Conservation (phyloP, 2,329 filamentous ascomycete species). For the Diaporthe eres region DNA sequence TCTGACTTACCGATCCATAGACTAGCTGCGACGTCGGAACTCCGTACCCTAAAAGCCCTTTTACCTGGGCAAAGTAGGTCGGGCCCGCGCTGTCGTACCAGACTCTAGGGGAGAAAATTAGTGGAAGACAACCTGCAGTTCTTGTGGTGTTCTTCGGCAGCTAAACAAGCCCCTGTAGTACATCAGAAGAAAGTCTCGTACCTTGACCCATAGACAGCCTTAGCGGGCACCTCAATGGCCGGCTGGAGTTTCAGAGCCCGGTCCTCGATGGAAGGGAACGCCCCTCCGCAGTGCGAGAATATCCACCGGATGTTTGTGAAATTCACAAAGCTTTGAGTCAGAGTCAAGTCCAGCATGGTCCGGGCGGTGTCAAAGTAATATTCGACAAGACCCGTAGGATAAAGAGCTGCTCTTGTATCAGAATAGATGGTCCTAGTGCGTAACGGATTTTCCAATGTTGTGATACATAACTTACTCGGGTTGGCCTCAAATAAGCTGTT, state of each 20-base stretch:
- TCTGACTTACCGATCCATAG: conserved; percentile 4
- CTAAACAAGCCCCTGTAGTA: not conserved
- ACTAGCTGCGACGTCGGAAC: conserved; percentile 5
- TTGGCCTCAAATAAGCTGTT: not conserved
- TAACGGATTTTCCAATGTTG: not conserved
- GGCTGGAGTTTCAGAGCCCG: conserved; percentile 6
- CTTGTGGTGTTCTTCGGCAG: not conserved
- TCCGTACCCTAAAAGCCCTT: not conserved
- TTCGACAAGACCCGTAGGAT: not conserved
- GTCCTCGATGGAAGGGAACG: not conserved
- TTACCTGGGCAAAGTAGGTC: conserved; percentile 8
- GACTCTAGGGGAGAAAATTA: not conserved
- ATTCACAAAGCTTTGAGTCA: not conserved
- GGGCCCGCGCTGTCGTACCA: not conserved
- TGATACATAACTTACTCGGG: not conserved
- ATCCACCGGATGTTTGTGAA: conserved; percentile 6
- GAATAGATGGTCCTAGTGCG: not conserved
- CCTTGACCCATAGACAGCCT: not conserved
- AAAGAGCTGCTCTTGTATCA: not conserved
- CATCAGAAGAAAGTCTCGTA: not conserved
- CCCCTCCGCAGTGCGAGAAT: conserved; percentile 12
- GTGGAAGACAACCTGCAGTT: not conserved
- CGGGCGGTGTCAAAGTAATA: conserved; percentile 2
- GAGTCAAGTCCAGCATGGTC: conserved; percentile 1
- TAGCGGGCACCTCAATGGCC: not conserved